Base-by-base conservation (phyloP, 768 basidiomycete species). In the Myochromella boudieri region DNA sequence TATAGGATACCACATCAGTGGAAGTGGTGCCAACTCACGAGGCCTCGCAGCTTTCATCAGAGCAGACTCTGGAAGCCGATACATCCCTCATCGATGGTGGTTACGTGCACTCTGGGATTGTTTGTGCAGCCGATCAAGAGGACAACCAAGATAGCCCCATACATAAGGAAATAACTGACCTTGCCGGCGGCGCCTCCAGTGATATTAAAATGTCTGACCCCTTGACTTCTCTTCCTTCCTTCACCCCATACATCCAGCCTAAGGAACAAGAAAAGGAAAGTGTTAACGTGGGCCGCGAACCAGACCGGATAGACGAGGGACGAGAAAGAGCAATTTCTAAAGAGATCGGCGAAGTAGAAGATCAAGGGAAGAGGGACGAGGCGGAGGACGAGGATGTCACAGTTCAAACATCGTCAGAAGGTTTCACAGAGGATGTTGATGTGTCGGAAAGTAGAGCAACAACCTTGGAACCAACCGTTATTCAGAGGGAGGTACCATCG, bases 211-310 rank as follows among this genome's bases (percentile, higher is more conserved):
- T 32, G 14, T n/a, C 29, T n/a, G 4, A 18, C 24, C 1, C 24
- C 3, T 17, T 11, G 14, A 26, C 25, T 7, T 22, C 33, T 20
- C 9, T 25, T 4, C 33, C 36, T 7, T 11, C 33, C 46, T 33
- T 36, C n/a, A n/a, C n/a, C n/a, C n/a, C n/a, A n/a, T n/a, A n/a
- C n/a, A n/a, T n/a, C n/a, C n/a, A n/a, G n/a, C n/a, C n/a, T n/a
- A 55, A 65, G 49, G 61, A 62, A 34, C 53, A 51, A 6, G 56
- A 48, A 40, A 34, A 46, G 12, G 51, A 45, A 32, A 44, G 40
- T 25, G 21, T 11, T 11, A n/a, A 4, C 9, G 9, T 3, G n/a
- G 24, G 38, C 14, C 17, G 59, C 41, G 46, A 44, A 25, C 46
- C 56, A 10, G 37, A 36, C 14, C 33, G 18, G 17, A 60, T 58